phyloP scores from a whole-genome alignment of 805 yeast genomes.

The Candida verbasci region DNA sequence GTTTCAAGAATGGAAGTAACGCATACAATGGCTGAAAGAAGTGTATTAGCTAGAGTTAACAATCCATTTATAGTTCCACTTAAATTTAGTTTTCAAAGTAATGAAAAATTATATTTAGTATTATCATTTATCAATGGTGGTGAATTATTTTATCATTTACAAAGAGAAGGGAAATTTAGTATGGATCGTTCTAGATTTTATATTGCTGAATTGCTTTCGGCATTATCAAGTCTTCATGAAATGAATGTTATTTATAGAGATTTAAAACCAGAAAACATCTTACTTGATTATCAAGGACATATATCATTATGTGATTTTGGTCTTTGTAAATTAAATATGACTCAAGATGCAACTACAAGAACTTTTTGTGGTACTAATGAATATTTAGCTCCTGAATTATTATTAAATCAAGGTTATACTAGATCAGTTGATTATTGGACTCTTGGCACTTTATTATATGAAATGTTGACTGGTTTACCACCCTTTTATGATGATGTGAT shows the following conservation, averaged over 20 bases:
- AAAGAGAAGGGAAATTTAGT: slow-evolving; percentile 83
- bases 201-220: slow-evolving; percentile 89
- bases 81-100: slow-evolving; percentile 94
- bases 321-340: slow-evolving; percentile 92
- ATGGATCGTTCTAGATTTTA: slow-evolving; percentile 88
- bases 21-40: slow-evolving; percentile 94
- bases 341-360: slow-evolving; percentile 76
- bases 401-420: slow-evolving; percentile 90
- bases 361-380: slow-evolving; percentile 99
- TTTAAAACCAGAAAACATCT: slow-evolving; percentile 91
- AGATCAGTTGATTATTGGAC: slow-evolving; percentile 99
- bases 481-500: slow-evolving; percentile 96
- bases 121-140: slow-evolving; percentile 96
- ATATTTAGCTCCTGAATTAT: slow-evolving; percentile 90
- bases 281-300: slow-evolving; percentile 94
- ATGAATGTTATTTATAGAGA: slow-evolving; percentile 93
- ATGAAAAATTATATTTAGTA: slow-evolving; percentile 89
- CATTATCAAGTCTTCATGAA: slow-evolving; percentile 86
- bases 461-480: slow-evolving; percentile 95
- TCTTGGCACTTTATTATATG: slow-evolving; percentile 85
- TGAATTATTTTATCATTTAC: slow-evolving; percentile 90
- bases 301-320: slow-evolving; percentile 98
- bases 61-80: slow-evolving; percentile 96
- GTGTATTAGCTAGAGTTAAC: slow-evolving; percentile 87
- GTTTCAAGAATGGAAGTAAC: slow-evolving; percentile 92